Evolutionary conservation across 2,329 filamentous ascomycete genomes (phyloP), one percentile per base, ranked within the genome.

Genomic region (Exophiala mesophila): DNA sequence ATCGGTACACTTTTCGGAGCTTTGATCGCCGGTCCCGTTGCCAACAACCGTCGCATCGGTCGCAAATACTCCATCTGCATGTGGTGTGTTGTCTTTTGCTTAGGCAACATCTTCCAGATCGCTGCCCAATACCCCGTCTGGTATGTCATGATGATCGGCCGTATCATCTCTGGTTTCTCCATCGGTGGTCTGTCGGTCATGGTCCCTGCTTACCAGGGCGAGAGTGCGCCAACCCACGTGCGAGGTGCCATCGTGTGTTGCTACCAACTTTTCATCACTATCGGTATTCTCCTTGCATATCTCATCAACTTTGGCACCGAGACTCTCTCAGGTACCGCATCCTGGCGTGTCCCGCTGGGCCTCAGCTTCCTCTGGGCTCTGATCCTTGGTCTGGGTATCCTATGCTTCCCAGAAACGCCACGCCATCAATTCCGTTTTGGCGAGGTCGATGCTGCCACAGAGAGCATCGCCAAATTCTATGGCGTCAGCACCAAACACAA

Each of bases 371-470:
- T 78, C 47, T 78, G 72, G 67, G 71, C 74, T 1, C 57, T 67
- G 2, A 65, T 77, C 32, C 73, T 80, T 53, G 69, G 70, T 0
- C 29, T 64, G 10, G 75, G 75, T 4, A 77, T 80, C 41, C 48
- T 69, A 4, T 68, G 76, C 52, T 69, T 79, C 43, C 71, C 70
- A 0, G 76, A 80, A 52, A 73, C 68, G 10, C 76, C 76, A 3
- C 71, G 76, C 1, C 77, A 72, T 63, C 73, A 76, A 35, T 79
- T 76, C 55, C 70, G 76, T 10, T 58, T 71, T 23, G 72, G 71
- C 21, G 70, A 70, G 18, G 62, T 69, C 15, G 72, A 76, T 2
- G 57, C 59, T 18, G 74, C 76, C 2, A 63, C 68, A 16, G 57
- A 54, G 3, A 77, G 73, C 1, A 68, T 80, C 18, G 63, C 74